Conservation (phyloP, 768 basidiomycete species). For the Suillus hirtellus region DNA sequence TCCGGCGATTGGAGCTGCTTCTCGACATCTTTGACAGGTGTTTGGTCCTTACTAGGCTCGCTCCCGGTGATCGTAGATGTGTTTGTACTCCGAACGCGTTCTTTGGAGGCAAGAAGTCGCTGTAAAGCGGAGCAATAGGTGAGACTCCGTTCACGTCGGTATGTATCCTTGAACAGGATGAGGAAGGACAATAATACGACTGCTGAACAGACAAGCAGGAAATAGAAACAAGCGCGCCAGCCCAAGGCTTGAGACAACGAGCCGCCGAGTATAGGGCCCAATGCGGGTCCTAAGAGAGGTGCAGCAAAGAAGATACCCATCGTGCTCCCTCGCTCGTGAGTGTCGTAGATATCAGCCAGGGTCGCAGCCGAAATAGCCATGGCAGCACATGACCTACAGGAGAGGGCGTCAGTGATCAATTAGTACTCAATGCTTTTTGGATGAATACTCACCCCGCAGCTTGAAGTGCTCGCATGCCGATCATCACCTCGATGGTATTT, state of each 20-base stretch:
- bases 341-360: slow-evolving; percentile 76
- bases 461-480: slow-evolving; percentile 68
- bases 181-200: slow-evolving; percentile 56
- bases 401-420: slow-evolving; percentile 13
- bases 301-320: slow-evolving; percentile 83
- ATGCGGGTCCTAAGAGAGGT: slow-evolving; percentile 69
- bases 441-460: slow-evolving; percentile 52
- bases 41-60: slow-evolving; percentile 18
- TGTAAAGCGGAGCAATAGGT: slow-evolving; percentile 71
- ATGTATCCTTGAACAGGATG: slow-evolving; percentile 78
- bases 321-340: slow-evolving; percentile 70
- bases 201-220: slow-evolving; percentile 65
- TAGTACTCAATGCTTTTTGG: not conserved
- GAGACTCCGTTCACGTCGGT: slow-evolving; percentile 77
- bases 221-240: slow-evolving; percentile 87
- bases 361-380: slow-evolving; percentile 75
- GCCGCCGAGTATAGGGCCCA: slow-evolving; percentile 77
- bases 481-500: slow-evolving; percentile 51
- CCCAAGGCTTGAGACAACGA: slow-evolving; percentile 61
- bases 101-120: slow-evolving; percentile 35
- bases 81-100: slow-evolving; percentile 21
- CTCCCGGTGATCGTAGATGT: slow-evolving; percentile 17
- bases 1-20: slow-evolving; percentile 25
- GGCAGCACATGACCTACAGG: slow-evolving; percentile 58
- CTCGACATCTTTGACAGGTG: slow-evolving; percentile 15